Percentiles rank a stretch among this genome's conserved stretches.
Evolutionary conservation across 306 rosid species (phyloP).

Genomic region (Carpinus viminea): DNA sequence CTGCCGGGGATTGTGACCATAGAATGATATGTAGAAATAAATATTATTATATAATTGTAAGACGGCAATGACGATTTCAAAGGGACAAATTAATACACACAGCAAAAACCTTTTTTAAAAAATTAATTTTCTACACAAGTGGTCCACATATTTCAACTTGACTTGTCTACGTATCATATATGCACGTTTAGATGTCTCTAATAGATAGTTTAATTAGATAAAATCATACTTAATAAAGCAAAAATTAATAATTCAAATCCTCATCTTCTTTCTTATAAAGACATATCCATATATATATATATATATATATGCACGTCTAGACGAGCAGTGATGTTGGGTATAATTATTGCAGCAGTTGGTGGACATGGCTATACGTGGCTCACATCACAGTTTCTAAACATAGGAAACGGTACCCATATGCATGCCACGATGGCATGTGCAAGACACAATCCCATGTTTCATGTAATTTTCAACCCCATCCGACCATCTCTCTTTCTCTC

Average conservation of each 20-base stretch:
- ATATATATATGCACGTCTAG: constrained; percentile 14
- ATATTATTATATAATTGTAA: background rate
- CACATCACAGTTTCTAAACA: constrained; percentile 35
- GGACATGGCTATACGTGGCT: constrained; percentile 40
- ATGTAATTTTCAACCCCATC: constrained; percentile 35
- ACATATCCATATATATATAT: too few species aligned
- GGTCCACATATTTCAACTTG: background rate
- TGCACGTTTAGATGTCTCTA: too few species aligned
- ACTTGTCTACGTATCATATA: background rate
- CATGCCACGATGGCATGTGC: constrained; percentile 25
- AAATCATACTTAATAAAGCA: too few species aligned
- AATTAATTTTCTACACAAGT: background rate
- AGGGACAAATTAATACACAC: background rate
- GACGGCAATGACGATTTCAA: background rate
- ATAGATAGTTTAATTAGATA: too few species aligned
- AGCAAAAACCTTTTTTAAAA: too few species aligned
- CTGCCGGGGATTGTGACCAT: background rate
- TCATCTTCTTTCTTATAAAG: too few species aligned
- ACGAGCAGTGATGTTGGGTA: background rate
- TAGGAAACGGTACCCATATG: constrained; percentile 40
- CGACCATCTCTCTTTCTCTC: constrained; percentile 10
- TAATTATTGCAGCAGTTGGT: constrained; percentile 23
- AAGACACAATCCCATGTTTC: constrained; percentile 33
- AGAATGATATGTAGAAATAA: background rate
- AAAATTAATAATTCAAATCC: too few species aligned